Evolutionary conservation across 345 rosid genomes (phyloP), one percentile per base, ranked within the genome.

Genomic region (Ceriops decandra): DNA sequence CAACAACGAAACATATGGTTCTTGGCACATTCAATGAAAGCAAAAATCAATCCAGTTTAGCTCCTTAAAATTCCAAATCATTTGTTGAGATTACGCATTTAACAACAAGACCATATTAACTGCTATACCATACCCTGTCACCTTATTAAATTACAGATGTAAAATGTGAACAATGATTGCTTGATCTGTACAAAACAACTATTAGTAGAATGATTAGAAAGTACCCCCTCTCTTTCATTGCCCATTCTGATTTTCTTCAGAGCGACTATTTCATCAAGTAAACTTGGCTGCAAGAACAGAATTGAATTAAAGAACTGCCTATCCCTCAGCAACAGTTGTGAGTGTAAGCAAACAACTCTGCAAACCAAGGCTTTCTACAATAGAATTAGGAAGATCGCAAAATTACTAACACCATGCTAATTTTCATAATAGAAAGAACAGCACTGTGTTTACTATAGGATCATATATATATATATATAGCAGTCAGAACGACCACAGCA

Each of bases 261-360:
- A 69, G 98, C 97, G 71, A 91, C 97, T 62, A 89, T 91, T 85
- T 89, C 98, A 54, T 95, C 99, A 88, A 91, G 85, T 85, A 95
- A 42, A 95, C 99, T 84, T 91, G 95, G 63, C 96, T 95, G 89
- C 83, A 83, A 72, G 54, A 68, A 47, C 46, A 65, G 31, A 64
- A 62, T 16, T 11, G 33, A 61, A 42, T 20, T 26, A 56, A 19
- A 51, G 11, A 36, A 31, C 17, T 5, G 16, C 8, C 46, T 27
- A 19, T 26, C 52, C 13, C 49, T 42, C 49, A 15, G 11, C 49
- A 13, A 2, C 49, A 42, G 15, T 42, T 17, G 13, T 42, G 47
- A 42, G 47, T 42, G 47, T 13, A 42, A 36, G 13, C 46, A 36
- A 36, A 36, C 46, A 36, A 36, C 46, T 36, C 46, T 36, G 46